A percentile compares a stretch with the other conserved stretches of the same genome.
Evolutionary conservation across 345 rosid genomes (phyloP).

Genomic region (Lepidium sativum): DNA sequence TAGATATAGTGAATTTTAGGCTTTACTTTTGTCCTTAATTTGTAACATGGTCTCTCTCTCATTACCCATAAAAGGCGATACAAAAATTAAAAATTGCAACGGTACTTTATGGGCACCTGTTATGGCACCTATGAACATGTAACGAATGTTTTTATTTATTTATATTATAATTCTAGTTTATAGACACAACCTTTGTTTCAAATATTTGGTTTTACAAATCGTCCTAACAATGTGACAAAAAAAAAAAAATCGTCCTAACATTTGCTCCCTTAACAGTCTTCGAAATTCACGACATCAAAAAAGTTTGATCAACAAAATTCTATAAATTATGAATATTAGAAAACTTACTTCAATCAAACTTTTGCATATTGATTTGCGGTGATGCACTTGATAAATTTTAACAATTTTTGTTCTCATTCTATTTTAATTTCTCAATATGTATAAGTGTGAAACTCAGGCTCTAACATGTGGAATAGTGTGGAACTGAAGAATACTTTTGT

Average conservation of each 20-base stretch:
- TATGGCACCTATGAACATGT: neutral
- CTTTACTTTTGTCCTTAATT: neutral
- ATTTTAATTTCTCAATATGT: neutral
- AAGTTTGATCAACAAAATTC: neutral
- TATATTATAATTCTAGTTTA: neutral
- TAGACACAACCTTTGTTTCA: neutral
- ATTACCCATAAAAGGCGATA: constrained; percentile 3
- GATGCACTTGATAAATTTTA: too few relatives aligned
- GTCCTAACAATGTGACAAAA: too few relatives aligned
- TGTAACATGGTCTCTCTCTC: constrained; percentile 15
- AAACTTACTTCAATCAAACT: too few relatives aligned
- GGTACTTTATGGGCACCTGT: constrained; percentile 9
- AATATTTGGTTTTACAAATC: neutral
- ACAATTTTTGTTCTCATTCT: neutral
- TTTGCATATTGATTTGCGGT: too few relatives aligned
- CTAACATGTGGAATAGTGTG: too few relatives aligned
- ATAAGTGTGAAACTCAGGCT: neutral
- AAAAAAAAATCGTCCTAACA: too few relatives aligned
- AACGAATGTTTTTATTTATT: constrained; percentile 9
- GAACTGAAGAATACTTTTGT: too few relatives aligned
- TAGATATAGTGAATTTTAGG: constrained; percentile 1
- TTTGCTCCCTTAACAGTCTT: constrained; percentile 1
- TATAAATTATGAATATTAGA: neutral
- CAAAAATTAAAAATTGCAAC: constrained; percentile 7
- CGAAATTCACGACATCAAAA: neutral